Evolutionary conservation across 2,329 filamentous ascomycete species (phyloP).

Genomic region (Xylariaceae sp.): DNA sequence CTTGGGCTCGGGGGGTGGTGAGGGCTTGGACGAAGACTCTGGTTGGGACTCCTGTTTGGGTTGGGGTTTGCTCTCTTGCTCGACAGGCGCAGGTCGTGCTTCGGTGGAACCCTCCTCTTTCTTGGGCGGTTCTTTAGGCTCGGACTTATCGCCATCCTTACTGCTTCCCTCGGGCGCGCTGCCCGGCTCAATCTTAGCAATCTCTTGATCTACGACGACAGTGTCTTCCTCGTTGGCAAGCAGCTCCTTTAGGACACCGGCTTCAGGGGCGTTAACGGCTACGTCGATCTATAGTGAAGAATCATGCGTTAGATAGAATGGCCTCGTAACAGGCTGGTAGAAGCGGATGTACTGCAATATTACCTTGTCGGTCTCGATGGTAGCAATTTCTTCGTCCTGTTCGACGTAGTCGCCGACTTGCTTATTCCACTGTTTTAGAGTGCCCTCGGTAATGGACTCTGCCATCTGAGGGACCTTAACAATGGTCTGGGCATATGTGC

Average conservation of each 20-base stretch:
- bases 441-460: conserved; percentile 97
- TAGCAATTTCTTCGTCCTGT: conserved; percentile 96
- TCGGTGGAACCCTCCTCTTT: conserved; percentile 48
- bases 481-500: conserved; percentile 76
- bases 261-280: conserved; percentile 89
- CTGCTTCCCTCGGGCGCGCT: conserved; percentile 64
- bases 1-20: conserved; percentile 46
- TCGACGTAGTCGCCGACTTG: conserved; percentile 92
- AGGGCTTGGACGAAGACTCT: conserved; percentile 44
- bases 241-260: conserved; percentile 90
- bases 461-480: conserved; percentile 98
- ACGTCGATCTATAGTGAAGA: conserved; percentile 78
- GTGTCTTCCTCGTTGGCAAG: conserved; percentile 94
- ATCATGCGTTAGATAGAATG: conserved; percentile 16
- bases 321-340: not conserved
- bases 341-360: conserved; percentile 1
- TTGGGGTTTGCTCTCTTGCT: conserved; percentile 46
- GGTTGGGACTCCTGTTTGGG: conserved; percentile 45
- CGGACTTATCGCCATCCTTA: conserved; percentile 62
- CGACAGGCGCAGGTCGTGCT: conserved; percentile 51
- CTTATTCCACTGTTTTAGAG: conserved; percentile 93
- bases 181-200: conserved; percentile 84
- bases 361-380: conserved; percentile 99
- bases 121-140: conserved; percentile 64
- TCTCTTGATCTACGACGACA: conserved; percentile 90